phyloP scores from a whole-genome alignment of 1,139 yeast genomes.

The Debaryomyces nepalensis region DNA sequence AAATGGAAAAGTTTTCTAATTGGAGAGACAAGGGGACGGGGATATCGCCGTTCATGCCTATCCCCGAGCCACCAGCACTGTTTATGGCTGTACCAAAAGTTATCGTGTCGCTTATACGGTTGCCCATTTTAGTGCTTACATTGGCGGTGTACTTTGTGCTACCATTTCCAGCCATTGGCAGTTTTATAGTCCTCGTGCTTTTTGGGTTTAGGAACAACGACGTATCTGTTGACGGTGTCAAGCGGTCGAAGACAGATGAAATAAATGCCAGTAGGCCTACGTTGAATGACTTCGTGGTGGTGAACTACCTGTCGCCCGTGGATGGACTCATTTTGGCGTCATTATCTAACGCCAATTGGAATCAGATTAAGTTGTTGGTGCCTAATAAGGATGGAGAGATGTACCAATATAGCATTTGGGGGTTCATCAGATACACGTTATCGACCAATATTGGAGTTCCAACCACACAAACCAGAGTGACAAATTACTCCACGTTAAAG shows the following conservation, averaged over 20 bases:
- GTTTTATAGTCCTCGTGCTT: constrained; percentile 22
- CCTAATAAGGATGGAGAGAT: constrained; percentile 47
- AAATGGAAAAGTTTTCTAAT: constrained; percentile 74
- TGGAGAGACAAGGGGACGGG: constrained; percentile 85
- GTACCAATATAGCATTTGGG: constrained; percentile 36
- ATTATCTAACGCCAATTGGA: constrained; percentile 32
- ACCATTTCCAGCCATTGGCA: constrained; percentile 22
- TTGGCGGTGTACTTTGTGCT: constrained; percentile 22
- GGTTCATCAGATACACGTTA: constrained; percentile 42
- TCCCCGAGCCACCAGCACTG: constrained; percentile 20
- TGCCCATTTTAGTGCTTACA: constrained; percentile 33
- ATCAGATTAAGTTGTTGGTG: constrained; percentile 44
- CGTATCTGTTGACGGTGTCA: constrained; percentile 55
- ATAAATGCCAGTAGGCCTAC: constrained; percentile 45
- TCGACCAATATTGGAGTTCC: constrained; percentile 21
- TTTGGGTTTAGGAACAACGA: constrained; percentile 40
- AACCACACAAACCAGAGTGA: constrained; percentile 20
- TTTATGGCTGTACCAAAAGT: constrained; percentile 15
- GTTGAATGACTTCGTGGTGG: constrained; percentile 48
- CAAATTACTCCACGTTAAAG: constrained; percentile 26
- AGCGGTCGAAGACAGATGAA: constrained; percentile 42
- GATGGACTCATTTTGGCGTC: constrained; percentile 48
- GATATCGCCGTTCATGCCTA: constrained; percentile 76
- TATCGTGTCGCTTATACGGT: constrained; percentile 26
- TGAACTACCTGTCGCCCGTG: constrained; percentile 60